phyloP scores from a whole-genome alignment of 768 basidiomycete genomes.

The Rhizopogon vesiculosus region DNA sequence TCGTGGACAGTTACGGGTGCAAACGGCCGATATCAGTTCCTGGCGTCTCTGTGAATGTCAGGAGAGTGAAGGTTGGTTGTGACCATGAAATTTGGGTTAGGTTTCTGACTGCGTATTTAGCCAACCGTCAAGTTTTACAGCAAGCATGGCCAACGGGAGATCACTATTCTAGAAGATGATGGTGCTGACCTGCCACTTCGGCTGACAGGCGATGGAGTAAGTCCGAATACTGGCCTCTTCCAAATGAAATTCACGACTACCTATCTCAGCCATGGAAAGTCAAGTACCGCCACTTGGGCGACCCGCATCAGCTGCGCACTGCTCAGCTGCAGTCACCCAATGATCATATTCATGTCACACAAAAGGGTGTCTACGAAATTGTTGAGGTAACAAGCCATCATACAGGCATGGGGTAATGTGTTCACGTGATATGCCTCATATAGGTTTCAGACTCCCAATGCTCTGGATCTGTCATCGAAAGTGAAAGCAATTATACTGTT shows the following conservation, averaged over 20 bases:
- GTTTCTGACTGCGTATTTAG: slow-evolving; percentile 30
- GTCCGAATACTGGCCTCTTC: slow-evolving; percentile 17
- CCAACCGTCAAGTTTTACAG: slow-evolving; percentile 88
- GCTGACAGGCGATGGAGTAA: slow-evolving; percentile 86
- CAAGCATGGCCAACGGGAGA: slow-evolving; percentile 46
- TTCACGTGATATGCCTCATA: background rate
- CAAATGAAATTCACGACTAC: background rate
- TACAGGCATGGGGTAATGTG: background rate
- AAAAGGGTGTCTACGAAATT: slow-evolving; percentile 75
- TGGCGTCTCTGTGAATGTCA: slow-evolving; percentile 82
- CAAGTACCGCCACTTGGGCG: slow-evolving; percentile 57
- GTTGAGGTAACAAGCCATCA: slow-evolving; percentile 44
- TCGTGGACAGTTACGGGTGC: slow-evolving; percentile 89
- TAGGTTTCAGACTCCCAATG: slow-evolving; percentile 85
- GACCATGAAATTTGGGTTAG: background rate
- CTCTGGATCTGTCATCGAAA: slow-evolving; percentile 60
- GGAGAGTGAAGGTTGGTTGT: slow-evolving; percentile 59
- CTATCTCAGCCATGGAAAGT: slow-evolving; percentile 78
- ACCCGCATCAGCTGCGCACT: slow-evolving; percentile 34
- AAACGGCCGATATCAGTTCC: slow-evolving; percentile 68
- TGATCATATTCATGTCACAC: slow-evolving; percentile 65
- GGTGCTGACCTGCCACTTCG: slow-evolving; percentile 71
- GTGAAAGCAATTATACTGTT: slow-evolving; percentile 63
- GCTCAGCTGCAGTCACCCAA: slow-evolving; percentile 57
- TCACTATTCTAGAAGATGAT: slow-evolving; percentile 73